Evolutionary conservation across 306 rosid species (phyloP).

Genomic region (Vigna unguiculata): DNA sequence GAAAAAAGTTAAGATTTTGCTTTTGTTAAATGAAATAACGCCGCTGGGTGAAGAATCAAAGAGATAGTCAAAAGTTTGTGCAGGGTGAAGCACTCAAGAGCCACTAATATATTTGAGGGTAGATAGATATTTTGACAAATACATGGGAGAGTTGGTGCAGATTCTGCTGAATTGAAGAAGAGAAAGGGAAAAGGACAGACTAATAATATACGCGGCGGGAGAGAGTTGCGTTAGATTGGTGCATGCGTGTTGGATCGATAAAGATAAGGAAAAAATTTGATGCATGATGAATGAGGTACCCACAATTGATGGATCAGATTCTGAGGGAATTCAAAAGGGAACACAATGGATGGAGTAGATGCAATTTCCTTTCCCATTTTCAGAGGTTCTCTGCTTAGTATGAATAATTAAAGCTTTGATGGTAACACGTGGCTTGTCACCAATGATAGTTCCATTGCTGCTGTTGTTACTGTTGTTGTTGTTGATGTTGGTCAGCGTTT

Average conservation of each 20-base stretch:
- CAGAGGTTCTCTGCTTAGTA: constrained; percentile 47
- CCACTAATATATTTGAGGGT: constrained; percentile 13
- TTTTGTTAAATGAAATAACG: constrained; percentile 37
- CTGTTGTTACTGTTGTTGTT: no score
- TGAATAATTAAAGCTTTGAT: constrained; percentile 37
- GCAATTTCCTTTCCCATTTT: constrained; percentile 43
- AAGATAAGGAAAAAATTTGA: constrained; percentile 22
- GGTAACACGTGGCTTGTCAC: constrained; percentile 49
- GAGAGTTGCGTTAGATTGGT: constrained; percentile 40
- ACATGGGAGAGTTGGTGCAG: constrained; percentile 13
- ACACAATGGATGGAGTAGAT: constrained; percentile 57
- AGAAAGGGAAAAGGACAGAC: constrained; percentile 1
- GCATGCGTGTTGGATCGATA: constrained; percentile 7
- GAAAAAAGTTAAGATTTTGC: constrained; percentile 6
- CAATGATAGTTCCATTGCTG: constrained; percentile 34
- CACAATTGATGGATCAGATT: constrained; percentile 65
- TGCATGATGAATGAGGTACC: constrained; percentile 43
- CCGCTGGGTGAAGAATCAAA: constrained; percentile 47
- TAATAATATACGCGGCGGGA: constrained; percentile 48
- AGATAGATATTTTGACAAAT: constrained; percentile 23
- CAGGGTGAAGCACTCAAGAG: constrained; percentile 36
- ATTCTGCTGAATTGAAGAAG: constrained; percentile 39
- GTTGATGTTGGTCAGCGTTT: constrained; percentile 45
- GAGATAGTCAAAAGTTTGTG: constrained; percentile 60
- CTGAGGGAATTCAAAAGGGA: constrained; percentile 46